phyloP scores from a whole-genome alignment of 116 monocot species.

The Zostera marina region DNA sequence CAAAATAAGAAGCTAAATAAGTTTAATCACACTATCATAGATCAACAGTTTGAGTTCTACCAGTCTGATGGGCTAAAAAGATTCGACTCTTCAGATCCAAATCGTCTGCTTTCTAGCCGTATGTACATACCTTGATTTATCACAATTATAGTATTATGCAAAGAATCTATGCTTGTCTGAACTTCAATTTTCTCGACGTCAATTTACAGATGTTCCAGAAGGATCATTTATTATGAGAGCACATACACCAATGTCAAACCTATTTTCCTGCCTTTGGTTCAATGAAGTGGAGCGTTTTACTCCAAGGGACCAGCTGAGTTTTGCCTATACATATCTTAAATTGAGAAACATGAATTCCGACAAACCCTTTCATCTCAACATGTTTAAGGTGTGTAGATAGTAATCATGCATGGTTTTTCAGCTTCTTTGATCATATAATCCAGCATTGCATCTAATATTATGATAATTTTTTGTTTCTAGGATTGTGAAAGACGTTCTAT shows the following conservation, averaged over 20 bases:
- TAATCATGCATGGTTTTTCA: not conserved
- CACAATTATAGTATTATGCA: not conserved
- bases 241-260: slow-evolving; percentile 94
- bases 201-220: slow-evolving; percentile 73
- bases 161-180: not conserved
- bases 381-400: slow-evolving; percentile 62
- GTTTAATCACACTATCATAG: slow-evolving; percentile 85
- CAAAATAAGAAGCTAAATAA: slow-evolving; percentile 99
- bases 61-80: slow-evolving; percentile 65
- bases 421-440: not conserved
- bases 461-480: slow-evolving; percentile 8
- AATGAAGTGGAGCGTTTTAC: slow-evolving; percentile 90
- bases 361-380: slow-evolving; percentile 53
- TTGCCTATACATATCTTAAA: slow-evolving; percentile 86
- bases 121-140: slow-evolving; percentile 8
- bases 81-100: slow-evolving; percentile 61
- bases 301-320: slow-evolving; percentile 92
- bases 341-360: slow-evolving; percentile 61
- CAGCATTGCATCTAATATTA: not conserved
- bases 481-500: slow-evolving; percentile 36
- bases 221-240: slow-evolving; percentile 92
- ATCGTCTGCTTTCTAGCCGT: slow-evolving; percentile 76
- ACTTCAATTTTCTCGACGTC: not conserved
- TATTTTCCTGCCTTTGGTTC: slow-evolving; percentile 97
- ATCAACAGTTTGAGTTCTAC: slow-evolving; percentile 74